Conservation (phyloP, 2,329 filamentous ascomycete species). For the Cercospora sp. region DNA sequence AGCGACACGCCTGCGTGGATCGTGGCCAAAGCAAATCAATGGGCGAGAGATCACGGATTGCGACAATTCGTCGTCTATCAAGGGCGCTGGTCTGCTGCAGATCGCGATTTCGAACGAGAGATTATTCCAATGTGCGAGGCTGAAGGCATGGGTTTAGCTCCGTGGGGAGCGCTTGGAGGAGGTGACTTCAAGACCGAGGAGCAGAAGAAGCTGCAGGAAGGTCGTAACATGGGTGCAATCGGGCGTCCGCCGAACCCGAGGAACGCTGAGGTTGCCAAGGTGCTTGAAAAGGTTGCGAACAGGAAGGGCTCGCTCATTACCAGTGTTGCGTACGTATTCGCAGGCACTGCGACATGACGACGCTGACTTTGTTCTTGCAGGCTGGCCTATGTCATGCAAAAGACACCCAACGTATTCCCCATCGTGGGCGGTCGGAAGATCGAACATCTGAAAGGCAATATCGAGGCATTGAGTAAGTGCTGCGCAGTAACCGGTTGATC, state of each 20-base stretch:
- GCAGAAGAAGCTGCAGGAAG: conserved; percentile 17
- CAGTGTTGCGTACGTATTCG: conserved; percentile 39
- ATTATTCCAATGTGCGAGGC: conserved; percentile 62
- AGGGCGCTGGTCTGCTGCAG: conserved; percentile 52
- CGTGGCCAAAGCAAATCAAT: conserved; percentile 30
- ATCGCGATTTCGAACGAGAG: conserved; percentile 53
- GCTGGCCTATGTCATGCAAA: conserved; percentile 71
- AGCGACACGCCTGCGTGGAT: conserved; percentile 69
- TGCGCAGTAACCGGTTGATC: background rate
- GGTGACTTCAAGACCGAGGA: conserved; percentile 48
- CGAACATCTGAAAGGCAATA: conserved; percentile 68
- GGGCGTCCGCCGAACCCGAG: conserved; percentile 2
- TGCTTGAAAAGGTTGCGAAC: conserved; percentile 60
- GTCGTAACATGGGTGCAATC: conserved; percentile 9
- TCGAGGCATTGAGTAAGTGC: conserved; percentile 59
- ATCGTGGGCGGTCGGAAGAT: conserved; percentile 69
- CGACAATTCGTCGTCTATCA: conserved; percentile 70
- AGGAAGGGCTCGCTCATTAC: conserved; percentile 48
- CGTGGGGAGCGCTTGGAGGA: conserved; percentile 50
- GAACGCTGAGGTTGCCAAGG: conserved; percentile 49
- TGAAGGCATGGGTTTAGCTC: conserved; percentile 59
- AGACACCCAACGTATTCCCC: conserved; percentile 66
- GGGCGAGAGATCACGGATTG: conserved; percentile 68
- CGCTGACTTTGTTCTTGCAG: conserved; percentile 6
- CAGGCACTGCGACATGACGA: no score